phyloP scores from a whole-genome alignment of 805 yeast species.

The Wickerhamomyces tratensis region DNA sequence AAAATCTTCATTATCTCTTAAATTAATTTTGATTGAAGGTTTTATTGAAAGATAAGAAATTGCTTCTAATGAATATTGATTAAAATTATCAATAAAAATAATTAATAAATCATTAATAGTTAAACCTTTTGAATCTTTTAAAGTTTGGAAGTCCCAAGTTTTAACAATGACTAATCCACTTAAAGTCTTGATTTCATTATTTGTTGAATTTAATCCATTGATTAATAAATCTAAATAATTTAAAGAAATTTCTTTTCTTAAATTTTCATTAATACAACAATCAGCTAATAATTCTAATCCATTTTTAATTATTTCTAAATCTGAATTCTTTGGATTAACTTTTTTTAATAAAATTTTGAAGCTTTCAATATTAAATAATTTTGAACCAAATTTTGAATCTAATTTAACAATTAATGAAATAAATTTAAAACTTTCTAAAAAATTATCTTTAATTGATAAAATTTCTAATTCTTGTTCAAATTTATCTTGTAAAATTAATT shows the following conservation, averaged over 20 bases:
- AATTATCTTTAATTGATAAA: conserved; percentile 14
- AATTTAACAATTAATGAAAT: conserved; percentile 9
- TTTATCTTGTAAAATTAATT: conserved; percentile 3
- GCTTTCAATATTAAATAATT: conserved; percentile 17
- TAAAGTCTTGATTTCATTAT: conserved; percentile 18
- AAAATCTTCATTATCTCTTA: conserved; percentile 29
- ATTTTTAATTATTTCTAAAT: conserved; percentile 9
- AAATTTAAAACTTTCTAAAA: conserved; percentile 14
- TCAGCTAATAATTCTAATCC: conserved; percentile 28
- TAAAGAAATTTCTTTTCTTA: conserved; percentile 34
- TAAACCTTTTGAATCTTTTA: conserved; percentile 24
- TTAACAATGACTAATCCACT: conserved; percentile 42
- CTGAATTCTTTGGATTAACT: conserved; percentile 2
- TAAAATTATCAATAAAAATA: conserved; percentile 15
- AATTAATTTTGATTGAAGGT: conserved; percentile 21
- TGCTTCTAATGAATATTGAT: conserved; percentile 30
- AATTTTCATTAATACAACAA: conserved; percentile 41
- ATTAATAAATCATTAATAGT: conserved; percentile 23
- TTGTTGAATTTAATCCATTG: conserved; percentile 19
- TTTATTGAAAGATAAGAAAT: conserved; percentile 40
- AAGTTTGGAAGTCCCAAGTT: conserved; percentile 36
- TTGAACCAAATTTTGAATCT: background rate
- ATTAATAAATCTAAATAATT: conserved; percentile 33
- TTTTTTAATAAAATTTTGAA: conserved; percentile 17
- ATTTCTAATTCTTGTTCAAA: conserved; percentile 12